Base-by-base conservation (phyloP, 2,329 filamentous ascomycete species). In the Aspergillus eucalypticola region DNA sequence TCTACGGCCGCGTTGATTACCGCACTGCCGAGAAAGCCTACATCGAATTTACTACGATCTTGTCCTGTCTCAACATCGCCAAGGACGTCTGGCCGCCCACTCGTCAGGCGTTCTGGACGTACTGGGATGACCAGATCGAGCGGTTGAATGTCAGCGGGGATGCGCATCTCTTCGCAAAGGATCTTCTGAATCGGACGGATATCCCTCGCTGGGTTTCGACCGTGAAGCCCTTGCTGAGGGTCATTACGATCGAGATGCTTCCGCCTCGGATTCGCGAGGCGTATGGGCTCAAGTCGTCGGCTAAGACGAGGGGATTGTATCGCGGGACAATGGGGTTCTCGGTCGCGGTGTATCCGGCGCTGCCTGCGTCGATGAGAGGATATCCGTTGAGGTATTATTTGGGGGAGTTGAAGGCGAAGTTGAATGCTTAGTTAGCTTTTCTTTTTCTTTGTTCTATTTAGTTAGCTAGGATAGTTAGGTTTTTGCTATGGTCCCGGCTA, bases 61-160 rank as follows among this genome's bases (percentile, higher is more conserved):
- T 73, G 48, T 60, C 66, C 48, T 66, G 64, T 15, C 66, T 76
- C 10, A 67, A 67, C 13, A 53, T 75, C 6, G 68, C 72, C 0
- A n/a, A 64, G 0, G 70, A 68, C 1, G 63, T 63, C 5, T 75
- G 73, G 73, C 74, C 74, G 2, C 58, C 67, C 5, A 66, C 69
- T 6, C 71, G 73, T 6, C 63, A 67, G 42, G 69, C 64, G 1
- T 76, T 76, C 52, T 76, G 74, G 74, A 64, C 58, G n/a, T 76
- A 73, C 60, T 76, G 74, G 74, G 73, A 75, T 29, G 66, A 69
- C 8, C 70, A 71, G 59, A 61, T 76, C 19, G 60, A 66, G 15
- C 60, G 64, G 27, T 50, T 75, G 53, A 64, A 61, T 4, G 73
- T 75, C 5, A 71, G 71, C 1, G 60, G 62, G 0, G 67, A 73